These are phyloP conservation scores for Pueraria montana DNA, from an alignment of 306 rosid species.

Conservation along the genomic window DNA sequence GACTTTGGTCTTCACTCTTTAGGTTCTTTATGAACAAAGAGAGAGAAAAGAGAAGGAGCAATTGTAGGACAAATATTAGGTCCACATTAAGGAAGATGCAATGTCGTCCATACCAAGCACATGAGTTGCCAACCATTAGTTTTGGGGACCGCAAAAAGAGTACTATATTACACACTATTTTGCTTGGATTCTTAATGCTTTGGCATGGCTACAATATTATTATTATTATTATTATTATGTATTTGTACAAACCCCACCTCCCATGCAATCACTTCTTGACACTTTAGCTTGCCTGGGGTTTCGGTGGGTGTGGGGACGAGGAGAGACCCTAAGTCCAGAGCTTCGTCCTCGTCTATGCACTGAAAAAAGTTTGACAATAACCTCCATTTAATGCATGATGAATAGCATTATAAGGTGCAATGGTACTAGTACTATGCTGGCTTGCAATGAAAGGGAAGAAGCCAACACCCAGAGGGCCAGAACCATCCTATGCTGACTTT, in stretches of 20 bases:
- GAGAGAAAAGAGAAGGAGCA: not conserved
- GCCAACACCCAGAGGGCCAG: not conserved
- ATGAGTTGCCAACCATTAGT: constrained; percentile 40
- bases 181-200: constrained; percentile 7
- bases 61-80: constrained; percentile 29
- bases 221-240: not conserved
- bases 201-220: constrained; percentile 3
- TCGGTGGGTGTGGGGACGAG: constrained; percentile 2
- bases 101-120: constrained; percentile 40
- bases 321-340: not conserved
- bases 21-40: not conserved
- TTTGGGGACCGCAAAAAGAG: constrained; percentile 30
- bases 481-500: constrained; percentile 11
- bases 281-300: not conserved
- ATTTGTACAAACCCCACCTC: constrained; percentile 3
- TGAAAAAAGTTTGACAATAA: constrained; percentile 21
- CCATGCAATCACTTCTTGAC: constrained; percentile 35
- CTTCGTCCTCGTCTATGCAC: constrained; percentile 1
- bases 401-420: not conserved
- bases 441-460: constrained; percentile 21
- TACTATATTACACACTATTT: not conserved
- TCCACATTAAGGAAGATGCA: constrained; percentile 35
- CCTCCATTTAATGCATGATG: constrained; percentile 38
- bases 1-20: not conserved
- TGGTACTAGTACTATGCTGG: not conserved